These are phyloP conservation scores for Pleurotus tuoliensis DNA, from an alignment of 768 basidiomycete genomes.

Conservation along the genomic window DNA sequence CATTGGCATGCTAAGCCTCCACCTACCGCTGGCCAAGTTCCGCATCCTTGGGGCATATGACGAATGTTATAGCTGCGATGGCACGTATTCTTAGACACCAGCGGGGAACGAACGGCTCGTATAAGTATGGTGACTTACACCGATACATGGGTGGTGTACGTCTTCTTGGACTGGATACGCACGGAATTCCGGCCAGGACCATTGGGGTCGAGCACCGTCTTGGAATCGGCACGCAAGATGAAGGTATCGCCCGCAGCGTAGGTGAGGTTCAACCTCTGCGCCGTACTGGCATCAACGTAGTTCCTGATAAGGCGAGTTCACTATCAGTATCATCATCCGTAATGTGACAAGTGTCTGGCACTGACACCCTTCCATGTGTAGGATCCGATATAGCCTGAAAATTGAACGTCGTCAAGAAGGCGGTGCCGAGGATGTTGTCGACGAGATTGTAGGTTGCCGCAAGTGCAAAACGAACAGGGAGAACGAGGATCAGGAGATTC, in stretches of 20 bases:
- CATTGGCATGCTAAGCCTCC: too few relatives aligned
- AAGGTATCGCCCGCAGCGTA: constrained; percentile 38
- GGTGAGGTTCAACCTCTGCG: constrained; percentile 41
- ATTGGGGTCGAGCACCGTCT: constrained; percentile 31
- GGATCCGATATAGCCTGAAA: constrained; percentile 42
- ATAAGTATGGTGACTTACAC: constrained; percentile 20
- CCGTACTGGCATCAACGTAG: constrained; percentile 24
- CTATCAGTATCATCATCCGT: neutral
- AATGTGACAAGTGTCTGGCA: neutral
- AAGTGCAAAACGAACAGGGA: constrained; percentile 10
- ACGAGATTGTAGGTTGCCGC: constrained; percentile 32
- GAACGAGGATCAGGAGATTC: neutral
- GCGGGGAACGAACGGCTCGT: neutral
- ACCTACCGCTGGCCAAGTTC: constrained; percentile 45
- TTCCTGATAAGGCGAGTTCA: neutral
- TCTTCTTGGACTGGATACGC: constrained; percentile 31
- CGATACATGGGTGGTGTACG: constrained; percentile 33
- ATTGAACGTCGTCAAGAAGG: constrained; percentile 40
- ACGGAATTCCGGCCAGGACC: constrained; percentile 49
- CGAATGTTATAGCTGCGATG: constrained; percentile 23
- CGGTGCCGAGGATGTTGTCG: constrained; percentile 31
- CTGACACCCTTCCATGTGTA: constrained; percentile 49
- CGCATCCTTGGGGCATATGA: constrained; percentile 58
- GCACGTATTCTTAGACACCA: neutral
- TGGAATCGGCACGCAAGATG: constrained; percentile 43